Percentiles rank a stretch among this genome's conserved stretches.
Conservation (phyloP, 345 rosid species). For the Salix koriyanagi region DNA sequence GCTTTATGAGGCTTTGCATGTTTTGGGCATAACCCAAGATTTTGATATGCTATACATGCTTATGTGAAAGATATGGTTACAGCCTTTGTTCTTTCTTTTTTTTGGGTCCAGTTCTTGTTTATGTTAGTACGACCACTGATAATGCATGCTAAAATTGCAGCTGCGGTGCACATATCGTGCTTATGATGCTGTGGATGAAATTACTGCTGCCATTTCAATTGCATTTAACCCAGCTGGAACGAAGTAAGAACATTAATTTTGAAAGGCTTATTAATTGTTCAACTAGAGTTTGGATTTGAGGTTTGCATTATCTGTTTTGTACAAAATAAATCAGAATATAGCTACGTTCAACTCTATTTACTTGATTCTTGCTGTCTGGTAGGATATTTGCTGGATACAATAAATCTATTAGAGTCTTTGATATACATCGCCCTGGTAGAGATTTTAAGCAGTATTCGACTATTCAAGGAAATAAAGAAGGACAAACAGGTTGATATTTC, state of each 20-base stretch:
- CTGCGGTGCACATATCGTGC: constrained; percentile 95
- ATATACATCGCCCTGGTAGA: constrained; percentile 94
- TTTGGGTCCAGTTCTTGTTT: constrained; percentile 4
- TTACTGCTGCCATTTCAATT: constrained; percentile 83
- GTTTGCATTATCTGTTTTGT: not conserved
- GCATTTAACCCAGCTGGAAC: constrained; percentile 83
- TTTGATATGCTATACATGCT: not conserved
- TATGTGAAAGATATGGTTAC: not conserved
- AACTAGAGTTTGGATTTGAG: not conserved
- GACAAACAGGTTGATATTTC: constrained; percentile 68
- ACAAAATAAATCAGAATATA: not conserved
- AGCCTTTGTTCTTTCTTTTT: not conserved
- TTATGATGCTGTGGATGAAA: constrained; percentile 93
- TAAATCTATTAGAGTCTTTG: constrained; percentile 76
- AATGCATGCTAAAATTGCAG: constrained; percentile 40
- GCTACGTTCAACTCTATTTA: not conserved
- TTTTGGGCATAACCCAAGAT: not conserved
- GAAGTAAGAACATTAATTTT: constrained; percentile 48
- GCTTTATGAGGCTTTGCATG: not conserved
- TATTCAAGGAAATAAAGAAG: constrained; percentile 76
- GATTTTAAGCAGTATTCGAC: constrained; percentile 73
- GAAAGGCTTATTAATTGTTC: not conserved
- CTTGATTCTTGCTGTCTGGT: constrained; percentile 17
- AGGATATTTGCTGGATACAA: constrained; percentile 95
- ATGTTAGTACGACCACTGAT: constrained; percentile 10